Evolutionary conservation across 345 rosid species (phyloP).

Genomic region (Murraya paniculata): DNA sequence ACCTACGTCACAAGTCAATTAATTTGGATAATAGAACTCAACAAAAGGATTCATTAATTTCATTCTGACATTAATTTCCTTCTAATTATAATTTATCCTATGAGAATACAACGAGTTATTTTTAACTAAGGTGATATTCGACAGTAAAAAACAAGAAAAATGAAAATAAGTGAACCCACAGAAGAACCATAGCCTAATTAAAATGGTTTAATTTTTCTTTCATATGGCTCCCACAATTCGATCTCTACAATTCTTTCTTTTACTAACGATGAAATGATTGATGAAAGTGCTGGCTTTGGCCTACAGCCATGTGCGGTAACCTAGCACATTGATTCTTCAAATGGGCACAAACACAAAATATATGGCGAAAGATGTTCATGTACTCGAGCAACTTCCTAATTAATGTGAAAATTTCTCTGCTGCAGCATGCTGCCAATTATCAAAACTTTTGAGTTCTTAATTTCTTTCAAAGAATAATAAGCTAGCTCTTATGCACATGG

Average conservation of each 20-base stretch:
- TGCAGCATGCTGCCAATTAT: not conserved
- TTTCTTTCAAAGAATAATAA: not conserved
- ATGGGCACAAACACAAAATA: constrained; percentile 9
- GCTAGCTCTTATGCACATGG: constrained; percentile 46
- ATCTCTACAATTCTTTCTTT: not conserved
- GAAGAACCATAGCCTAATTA: not conserved
- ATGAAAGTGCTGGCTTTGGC: constrained; percentile 23
- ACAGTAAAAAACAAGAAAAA: too few relatives aligned
- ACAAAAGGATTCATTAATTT: too few relatives aligned
- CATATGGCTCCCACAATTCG: not conserved
- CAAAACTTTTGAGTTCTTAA: constrained; percentile 1
- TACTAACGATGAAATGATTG: constrained; percentile 24
- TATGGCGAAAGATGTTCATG: not conserved
- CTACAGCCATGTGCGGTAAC: constrained; percentile 39
- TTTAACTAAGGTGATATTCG: too few relatives aligned
- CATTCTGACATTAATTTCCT: too few relatives aligned
- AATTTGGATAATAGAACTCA: too few relatives aligned
- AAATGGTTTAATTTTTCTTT: not conserved
- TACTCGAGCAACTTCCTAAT: constrained; percentile 4
- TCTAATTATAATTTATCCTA: too few relatives aligned
- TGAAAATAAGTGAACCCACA: not conserved
- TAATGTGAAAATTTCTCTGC: constrained; percentile 8
- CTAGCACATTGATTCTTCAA: constrained; percentile 17
- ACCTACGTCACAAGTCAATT: too few relatives aligned
- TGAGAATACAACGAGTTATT: too few relatives aligned